Percentiles rank a stretch among this genome's conserved stretches.
Conservation (phyloP, 2,329 filamentous ascomycete species). For the Colletotrichum neosansevieriae region DNA sequence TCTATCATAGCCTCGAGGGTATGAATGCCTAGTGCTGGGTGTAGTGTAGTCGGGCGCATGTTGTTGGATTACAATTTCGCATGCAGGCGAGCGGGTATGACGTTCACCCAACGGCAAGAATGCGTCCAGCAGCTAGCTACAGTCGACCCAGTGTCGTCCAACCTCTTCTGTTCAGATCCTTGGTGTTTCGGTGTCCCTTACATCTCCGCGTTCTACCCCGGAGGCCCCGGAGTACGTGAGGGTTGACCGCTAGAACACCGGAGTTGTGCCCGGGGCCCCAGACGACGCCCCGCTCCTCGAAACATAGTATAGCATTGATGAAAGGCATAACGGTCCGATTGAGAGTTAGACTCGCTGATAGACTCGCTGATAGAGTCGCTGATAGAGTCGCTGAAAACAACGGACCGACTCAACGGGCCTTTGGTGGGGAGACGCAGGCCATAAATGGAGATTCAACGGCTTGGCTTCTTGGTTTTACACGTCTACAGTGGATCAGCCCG, state of each 20-base stretch:
- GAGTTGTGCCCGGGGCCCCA: conserved; percentile 28
- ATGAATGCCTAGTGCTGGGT: too few species aligned
- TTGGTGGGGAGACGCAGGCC: conserved; percentile 19
- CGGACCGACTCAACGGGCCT: conserved; percentile 33
- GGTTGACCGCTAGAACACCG: conserved; percentile 9
- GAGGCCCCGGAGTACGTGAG: conserved; percentile 14
- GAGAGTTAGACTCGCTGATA: conserved; percentile 1
- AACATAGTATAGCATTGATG: conserved; percentile 2
- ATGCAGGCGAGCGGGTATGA: too few species aligned
- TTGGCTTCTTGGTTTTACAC: conserved; percentile 28
- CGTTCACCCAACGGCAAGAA: too few species aligned
- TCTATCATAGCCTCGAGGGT: too few species aligned
- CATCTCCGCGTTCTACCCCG: conserved; percentile 18
- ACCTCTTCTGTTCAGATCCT: too few species aligned
- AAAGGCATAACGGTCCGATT: conserved; percentile 33
- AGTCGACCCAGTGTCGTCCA: too few species aligned
- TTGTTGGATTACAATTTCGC: too few species aligned
- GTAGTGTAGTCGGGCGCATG: too few species aligned
- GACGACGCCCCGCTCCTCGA: conserved; percentile 16
- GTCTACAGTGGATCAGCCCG: not conserved
- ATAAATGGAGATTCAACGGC: conserved; percentile 27
- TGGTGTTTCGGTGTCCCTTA: not conserved
- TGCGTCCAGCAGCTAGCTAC: too few species aligned
- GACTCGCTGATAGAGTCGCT: conserved; percentile 21
- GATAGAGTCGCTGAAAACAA: conserved; percentile 31